These are phyloP conservation scores for Penicillium expansum DNA, from an alignment of 2,329 filamentous ascomycete genomes.

Conservation along the genomic window DNA sequence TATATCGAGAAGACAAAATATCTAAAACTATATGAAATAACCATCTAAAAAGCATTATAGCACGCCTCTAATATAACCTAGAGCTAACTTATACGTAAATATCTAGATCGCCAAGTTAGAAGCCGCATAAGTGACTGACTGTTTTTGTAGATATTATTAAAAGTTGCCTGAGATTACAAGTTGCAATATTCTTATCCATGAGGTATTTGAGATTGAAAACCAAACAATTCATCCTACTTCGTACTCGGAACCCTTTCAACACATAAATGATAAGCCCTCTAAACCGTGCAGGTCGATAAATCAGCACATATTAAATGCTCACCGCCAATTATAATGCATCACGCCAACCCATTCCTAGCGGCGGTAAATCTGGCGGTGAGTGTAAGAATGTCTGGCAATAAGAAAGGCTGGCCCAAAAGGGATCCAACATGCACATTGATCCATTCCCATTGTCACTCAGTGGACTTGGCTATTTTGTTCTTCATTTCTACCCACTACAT, in stretches of 20 bases:
- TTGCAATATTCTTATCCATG: too few relatives aligned
- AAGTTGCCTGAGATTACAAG: too few relatives aligned
- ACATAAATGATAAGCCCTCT: slow-evolving; percentile 1
- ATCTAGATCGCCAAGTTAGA: neutral
- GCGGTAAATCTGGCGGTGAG: slow-evolving; percentile 17
- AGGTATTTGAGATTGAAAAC: neutral
- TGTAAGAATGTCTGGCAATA: slow-evolving; percentile 18
- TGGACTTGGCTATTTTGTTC: neutral
- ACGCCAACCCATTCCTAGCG: neutral
- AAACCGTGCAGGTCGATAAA: neutral
- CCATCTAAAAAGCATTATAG: neutral
- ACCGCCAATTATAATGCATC: neutral
- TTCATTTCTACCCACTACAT: neutral
- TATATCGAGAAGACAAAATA: neutral
- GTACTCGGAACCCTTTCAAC: neutral
- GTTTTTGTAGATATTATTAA: neutral
- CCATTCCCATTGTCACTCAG: slow-evolving; percentile 12
- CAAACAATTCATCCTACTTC: neutral
- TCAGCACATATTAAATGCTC: neutral
- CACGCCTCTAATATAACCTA: neutral
- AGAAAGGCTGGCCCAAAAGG: slow-evolving; percentile 20
- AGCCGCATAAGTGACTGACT: neutral
- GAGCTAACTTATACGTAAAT: neutral
- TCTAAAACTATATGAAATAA: neutral
- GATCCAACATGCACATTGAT: slow-evolving; percentile 25